Evolutionary conservation across 139 green algal species (phyloP), one percentile per base, ranked within the genome.

Genomic region (Chlorella sp.): DNA sequence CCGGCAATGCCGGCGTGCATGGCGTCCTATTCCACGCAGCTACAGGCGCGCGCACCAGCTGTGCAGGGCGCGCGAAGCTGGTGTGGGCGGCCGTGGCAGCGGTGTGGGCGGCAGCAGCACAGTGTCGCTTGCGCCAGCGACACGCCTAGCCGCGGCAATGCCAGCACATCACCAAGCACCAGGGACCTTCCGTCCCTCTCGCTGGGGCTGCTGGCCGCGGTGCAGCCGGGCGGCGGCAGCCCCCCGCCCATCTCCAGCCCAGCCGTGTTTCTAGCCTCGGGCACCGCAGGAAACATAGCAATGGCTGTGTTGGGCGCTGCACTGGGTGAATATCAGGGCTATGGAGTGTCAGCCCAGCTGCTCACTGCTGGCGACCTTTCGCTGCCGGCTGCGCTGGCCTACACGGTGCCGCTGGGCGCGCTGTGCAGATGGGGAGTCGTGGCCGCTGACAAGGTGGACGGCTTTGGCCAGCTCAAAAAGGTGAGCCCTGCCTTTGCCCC

Each of bases 331-430:
- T 18, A 11, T 1, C 18, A 39, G 61, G 84, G 84, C 14, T 30
- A 81, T 2, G 84, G 77, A 30, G 84, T 88, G 9, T 68, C 39
- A 3, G 84, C 5, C 26, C 84, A 88, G 84, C 66, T 88, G 30
- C 40, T 75, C 30, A n/a, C 30, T 5, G 34, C 37, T 9, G 22
- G 22, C 15, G 77, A 37, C 40, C 39, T 88, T 28, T 40, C 53
- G 28, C 28, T 39, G 12, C 30, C 68, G 0, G 84, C 84, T 24
- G 84, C 84, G 24, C 68, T 81, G 66, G 84, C 37, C 39, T 88
- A 36, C 66, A 88, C 66, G 28, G 28, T 81, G 68, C 84, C 84
- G 22, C 84, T 88, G 39, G 37, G 19, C 28, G 84, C 26, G 19
- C 16, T 69, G 28, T 88, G 84, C 68, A 30, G 36, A 9, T 61